A percentile compares a stretch with the other conserved stretches of the same genome.
phyloP scores from a whole-genome alignment of 1,284 basidiomycete genomes.

The Heterobasidion occidentale region DNA sequence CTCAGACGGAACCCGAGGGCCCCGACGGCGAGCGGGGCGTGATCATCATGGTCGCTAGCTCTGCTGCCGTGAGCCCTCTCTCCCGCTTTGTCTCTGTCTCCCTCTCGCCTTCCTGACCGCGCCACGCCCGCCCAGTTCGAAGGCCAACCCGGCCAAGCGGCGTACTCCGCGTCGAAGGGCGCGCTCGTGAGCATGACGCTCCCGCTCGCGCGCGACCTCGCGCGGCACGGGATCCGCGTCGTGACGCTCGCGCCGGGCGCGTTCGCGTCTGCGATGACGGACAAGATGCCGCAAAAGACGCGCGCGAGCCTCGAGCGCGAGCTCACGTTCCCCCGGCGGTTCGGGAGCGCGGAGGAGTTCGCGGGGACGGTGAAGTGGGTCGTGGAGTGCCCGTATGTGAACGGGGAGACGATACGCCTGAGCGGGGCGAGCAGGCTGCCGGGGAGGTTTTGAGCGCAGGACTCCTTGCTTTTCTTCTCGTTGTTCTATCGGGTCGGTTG shows the following conservation, averaged over 20 bases:
- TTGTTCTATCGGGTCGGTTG: too few relatives aligned
- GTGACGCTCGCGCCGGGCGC: slow-evolving; percentile 44
- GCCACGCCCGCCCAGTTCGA: slow-evolving; percentile 25
- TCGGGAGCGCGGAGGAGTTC: slow-evolving; percentile 32
- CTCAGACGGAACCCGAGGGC: slow-evolving; percentile 35
- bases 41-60: slow-evolving; percentile 44
- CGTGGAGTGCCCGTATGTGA: slow-evolving; percentile 43
- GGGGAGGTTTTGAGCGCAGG: slow-evolving; percentile 22
- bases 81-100: background rate
- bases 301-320: slow-evolving; percentile 18
- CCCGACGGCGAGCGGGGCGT: slow-evolving; percentile 45
- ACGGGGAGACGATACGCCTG: slow-evolving; percentile 48
- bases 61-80: slow-evolving; percentile 34
- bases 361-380: slow-evolving; percentile 44
- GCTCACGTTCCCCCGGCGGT: slow-evolving; percentile 11
- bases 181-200: slow-evolving; percentile 46
- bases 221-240: slow-evolving; percentile 42
- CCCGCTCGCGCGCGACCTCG: slow-evolving; percentile 46
- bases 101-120: background rate
- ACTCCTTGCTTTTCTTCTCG: too few relatives aligned
- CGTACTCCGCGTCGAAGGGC: slow-evolving; percentile 48
- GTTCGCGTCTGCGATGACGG: slow-evolving; percentile 41
- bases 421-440: slow-evolving; percentile 32
- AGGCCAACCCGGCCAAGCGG: slow-evolving; percentile 42
- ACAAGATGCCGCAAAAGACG: slow-evolving; percentile 29